Evolutionary conservation across 352 stramenopile genomes (phyloP), one percentile per base, ranked within the genome.

Genomic region (Globisporangium abappressorium): DNA sequence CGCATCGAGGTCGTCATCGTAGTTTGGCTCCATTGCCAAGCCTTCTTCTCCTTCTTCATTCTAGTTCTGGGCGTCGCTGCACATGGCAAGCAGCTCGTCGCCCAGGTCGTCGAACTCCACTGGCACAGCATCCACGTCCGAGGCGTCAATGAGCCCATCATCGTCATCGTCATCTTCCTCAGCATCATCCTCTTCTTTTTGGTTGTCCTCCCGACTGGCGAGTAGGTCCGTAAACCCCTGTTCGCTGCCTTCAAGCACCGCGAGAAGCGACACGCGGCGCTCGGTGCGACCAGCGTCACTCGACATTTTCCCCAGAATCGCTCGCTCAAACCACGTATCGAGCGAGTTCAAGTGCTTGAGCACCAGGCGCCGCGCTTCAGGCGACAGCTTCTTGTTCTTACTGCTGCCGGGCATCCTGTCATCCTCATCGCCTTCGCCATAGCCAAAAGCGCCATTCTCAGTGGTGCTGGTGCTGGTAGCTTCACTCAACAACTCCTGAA

Each of bases 271-370:
- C 4, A 28, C 55, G 3, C 47, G 41, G n/a, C 64, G 22, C 26
- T 30, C 64, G n/a, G 2, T 68, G 26, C 30, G 18, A 20, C 54
- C 28, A 14, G 56, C 30, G 20, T 61, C 64, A 8, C 28, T 58
- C 15, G 54, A 41, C 36, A 26, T 20, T 75, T 71, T 65, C 59
- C 71, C 9, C 49, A 75, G 49, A 57, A 90, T 87, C 20, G 78
- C 68, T 57, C 72, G 53, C 11, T 79, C 73, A 36, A 90, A 90
- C 81, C 81, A 90, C 57, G 57, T 58, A 36, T 90, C 75, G 2
- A 90, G 53, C 46, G 74, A 86, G 43, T 71, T 77, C 43, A 90
- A 55, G 43, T 90, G 71, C 20, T 77, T 75, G 34, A 77, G 70
- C 54, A 87, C 66, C 18, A 77, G 33, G 5, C 65, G 46, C 24